Base-by-base conservation (phyloP, 768 basidiomycete genomes). In the Leucocoprinus sp. region DNA sequence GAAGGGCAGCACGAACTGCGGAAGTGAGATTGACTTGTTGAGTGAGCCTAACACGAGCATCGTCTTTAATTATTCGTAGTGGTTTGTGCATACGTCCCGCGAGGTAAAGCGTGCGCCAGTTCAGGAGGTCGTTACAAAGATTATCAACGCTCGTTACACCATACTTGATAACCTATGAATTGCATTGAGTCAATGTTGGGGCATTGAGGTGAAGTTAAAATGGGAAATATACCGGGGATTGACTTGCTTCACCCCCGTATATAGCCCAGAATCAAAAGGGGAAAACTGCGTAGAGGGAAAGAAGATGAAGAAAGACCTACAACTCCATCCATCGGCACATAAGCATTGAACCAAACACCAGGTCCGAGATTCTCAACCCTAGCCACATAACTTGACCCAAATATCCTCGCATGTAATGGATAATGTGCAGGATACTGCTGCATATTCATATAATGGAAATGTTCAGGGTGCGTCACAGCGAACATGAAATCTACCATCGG, bases 31-130 rank as follows among this genome's bases (percentile, higher is more conserved):
- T 99, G 58, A 92, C 90, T 56, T 95, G 88, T 59, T 93, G 87
- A 15, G 93, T 91, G 42, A 93, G 72, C 43, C 87, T 81, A 12
- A 97, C 89, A 29, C 93, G 84, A 2, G 92, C 84, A 60, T 96
- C 91, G 61, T 93, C 88, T 63, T 82, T 82, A 64, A 96, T 85
- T 57, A 95, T 93, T 40, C 89, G 80, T 38, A 93, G 76, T 1
- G 96, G 96, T 64, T 99, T 99, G 66, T 98, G 96, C 81, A 97
- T 91, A 26, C 96, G 76, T 0, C 96, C 96, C 0, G 93, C 87
- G 31, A 95, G 79, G 63, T 99, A 99, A 2, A 98, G 74, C 18
- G 91, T 77, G 34, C 82, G 75, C 96, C 96, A 99, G 57, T 91
- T 87, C 43, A 93, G 74, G 21, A 98, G 70, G 58, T 99, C 96